Evolutionary conservation across 768 basidiomycete genomes (phyloP).

Genomic region (Agaricus bisporus): DNA sequence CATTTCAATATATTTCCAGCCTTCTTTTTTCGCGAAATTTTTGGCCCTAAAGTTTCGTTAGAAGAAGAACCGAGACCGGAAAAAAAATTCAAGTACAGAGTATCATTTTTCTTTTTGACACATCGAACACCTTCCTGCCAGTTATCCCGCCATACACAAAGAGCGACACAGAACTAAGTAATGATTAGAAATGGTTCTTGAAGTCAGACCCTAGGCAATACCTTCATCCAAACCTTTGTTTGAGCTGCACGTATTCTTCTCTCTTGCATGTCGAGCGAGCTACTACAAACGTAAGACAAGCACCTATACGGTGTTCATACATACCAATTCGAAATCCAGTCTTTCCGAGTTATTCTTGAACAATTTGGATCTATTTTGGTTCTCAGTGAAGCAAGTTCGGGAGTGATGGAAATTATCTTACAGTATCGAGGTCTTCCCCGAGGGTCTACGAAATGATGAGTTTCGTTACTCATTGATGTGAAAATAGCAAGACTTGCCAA

Average conservation of each 20-base stretch:
- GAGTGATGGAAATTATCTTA: neutral
- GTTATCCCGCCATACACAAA: conserved; percentile 17
- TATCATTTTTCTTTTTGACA: conserved; percentile 11
- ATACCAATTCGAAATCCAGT: neutral
- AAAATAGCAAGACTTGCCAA: neutral
- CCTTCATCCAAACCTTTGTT: conserved; percentile 19
- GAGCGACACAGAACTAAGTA: conserved; percentile 17
- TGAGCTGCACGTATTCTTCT: neutral
- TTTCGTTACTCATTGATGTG: neutral
- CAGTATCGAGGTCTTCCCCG: neutral
- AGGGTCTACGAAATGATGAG: neutral
- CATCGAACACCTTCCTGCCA: conserved; percentile 6
- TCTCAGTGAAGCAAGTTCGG: neutral
- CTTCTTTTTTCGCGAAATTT: conserved; percentile 26
- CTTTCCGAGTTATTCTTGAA: neutral
- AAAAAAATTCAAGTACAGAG: conserved; percentile 14
- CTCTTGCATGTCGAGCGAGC: neutral
- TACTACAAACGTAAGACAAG: neutral
- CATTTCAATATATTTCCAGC: conserved; percentile 39
- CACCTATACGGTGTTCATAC: no score
- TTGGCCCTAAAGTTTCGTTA: conserved; percentile 26
- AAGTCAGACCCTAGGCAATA: conserved; percentile 1
- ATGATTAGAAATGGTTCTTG: neutral
- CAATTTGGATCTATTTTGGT: neutral
- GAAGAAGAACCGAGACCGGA: neutral